Evolutionary conservation across 169 alveolate species (phyloP).

Genomic region (Plasmodium malariae): DNA sequence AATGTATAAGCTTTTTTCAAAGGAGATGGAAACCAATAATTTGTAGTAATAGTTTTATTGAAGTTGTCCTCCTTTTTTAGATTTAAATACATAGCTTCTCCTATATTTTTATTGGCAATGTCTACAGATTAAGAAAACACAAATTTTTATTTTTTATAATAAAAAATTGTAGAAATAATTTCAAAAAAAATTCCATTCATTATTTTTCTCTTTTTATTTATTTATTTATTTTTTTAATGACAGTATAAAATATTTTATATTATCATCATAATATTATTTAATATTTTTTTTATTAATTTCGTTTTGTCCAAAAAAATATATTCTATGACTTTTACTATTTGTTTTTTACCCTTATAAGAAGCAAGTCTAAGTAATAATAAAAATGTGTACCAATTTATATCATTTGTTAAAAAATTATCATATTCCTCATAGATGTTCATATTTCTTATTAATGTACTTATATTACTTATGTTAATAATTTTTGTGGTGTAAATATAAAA

Average conservation of each 20-base stretch:
- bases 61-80: slow-evolving; percentile 29
- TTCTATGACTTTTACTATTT: neutral
- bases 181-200: neutral
- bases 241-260: neutral
- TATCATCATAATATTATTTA: neutral
- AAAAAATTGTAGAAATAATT: neutral
- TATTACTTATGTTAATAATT: neutral
- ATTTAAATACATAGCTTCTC: slow-evolving; percentile 43
- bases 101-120: slow-evolving; percentile 12
- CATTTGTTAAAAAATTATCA: slow-evolving; percentile 41
- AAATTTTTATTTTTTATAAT: neutral
- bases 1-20: slow-evolving; percentile 40
- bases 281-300: neutral
- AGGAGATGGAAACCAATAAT: slow-evolving; percentile 49
- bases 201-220: neutral
- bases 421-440: slow-evolving; percentile 34
- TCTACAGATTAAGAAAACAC: neutral
- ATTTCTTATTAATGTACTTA: slow-evolving; percentile 29
- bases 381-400: slow-evolving; percentile 56
- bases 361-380: slow-evolving; percentile 32
- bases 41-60: slow-evolving; percentile 12
- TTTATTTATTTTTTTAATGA: neutral
- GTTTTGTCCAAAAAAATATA: neutral
- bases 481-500: slow-evolving; percentile 26
- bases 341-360: slow-evolving; percentile 8